Conservation (phyloP, 2,329 filamentous ascomycete species). For the Chaetomium globosum region DNA sequence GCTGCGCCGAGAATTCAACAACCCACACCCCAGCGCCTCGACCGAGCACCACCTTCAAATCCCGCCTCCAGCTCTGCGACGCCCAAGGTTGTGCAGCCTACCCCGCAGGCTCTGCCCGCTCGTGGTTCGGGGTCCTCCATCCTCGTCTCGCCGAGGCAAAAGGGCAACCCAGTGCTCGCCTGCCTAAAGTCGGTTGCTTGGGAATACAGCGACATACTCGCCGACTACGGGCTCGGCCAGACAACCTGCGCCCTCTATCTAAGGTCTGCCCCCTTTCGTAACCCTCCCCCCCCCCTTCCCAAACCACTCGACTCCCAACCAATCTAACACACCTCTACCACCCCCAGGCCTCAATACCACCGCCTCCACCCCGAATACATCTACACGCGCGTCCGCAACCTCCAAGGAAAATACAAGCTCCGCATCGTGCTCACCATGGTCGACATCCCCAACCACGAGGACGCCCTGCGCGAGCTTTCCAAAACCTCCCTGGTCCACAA, state of each 20-base stretch:
- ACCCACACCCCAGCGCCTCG: slow-evolving; percentile 59
- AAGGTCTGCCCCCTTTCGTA: slow-evolving; percentile 47
- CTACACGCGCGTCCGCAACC: slow-evolving; percentile 83
- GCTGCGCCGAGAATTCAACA: slow-evolving; percentile 50
- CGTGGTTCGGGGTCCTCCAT: slow-evolving; percentile 71
- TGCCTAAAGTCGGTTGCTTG: slow-evolving; percentile 80
- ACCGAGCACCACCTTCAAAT: slow-evolving; percentile 51
- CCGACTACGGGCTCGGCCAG: slow-evolving; percentile 84
- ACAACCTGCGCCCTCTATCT: slow-evolving; percentile 92
- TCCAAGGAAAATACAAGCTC: slow-evolving; percentile 84
- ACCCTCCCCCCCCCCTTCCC: neutral
- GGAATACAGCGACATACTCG: slow-evolving; percentile 97
- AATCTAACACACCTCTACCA: neutral
- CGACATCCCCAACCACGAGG: slow-evolving; percentile 93
- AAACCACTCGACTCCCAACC: neutral
- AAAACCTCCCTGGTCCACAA: slow-evolving; percentile 94
- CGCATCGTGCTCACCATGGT: slow-evolving; percentile 88
- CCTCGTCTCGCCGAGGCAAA: slow-evolving; percentile 86
- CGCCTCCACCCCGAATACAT: slow-evolving; percentile 97
- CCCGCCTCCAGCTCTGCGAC: slow-evolving; percentile 40
- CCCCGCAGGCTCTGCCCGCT: slow-evolving; percentile 78
- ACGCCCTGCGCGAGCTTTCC: slow-evolving; percentile 82
- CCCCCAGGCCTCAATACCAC: slow-evolving; percentile 77
- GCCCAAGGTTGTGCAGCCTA: slow-evolving; percentile 77
- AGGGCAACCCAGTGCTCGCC: slow-evolving; percentile 89